Conservation (phyloP, 208 protist species). For the Crithidia fasciculata region DNA sequence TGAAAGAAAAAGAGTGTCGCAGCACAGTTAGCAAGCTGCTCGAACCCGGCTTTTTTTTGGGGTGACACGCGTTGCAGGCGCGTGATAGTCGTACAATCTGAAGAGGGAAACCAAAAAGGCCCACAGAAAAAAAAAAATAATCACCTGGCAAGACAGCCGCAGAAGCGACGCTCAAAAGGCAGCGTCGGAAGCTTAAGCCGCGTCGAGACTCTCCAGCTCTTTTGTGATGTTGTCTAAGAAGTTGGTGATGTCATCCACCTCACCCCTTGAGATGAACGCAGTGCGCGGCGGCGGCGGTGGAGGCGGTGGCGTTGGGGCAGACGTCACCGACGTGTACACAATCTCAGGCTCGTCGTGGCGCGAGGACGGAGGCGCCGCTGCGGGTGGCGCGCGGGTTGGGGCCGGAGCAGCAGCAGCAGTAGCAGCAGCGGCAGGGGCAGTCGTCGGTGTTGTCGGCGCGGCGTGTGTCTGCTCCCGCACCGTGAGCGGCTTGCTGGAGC, state of each 20-base stretch:
- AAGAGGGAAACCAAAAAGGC: background rate
- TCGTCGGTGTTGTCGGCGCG: background rate
- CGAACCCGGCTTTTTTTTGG: too few species aligned
- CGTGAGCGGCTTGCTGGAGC: conserved; percentile 38
- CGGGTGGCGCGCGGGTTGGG: background rate
- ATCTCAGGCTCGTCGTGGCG: conserved; percentile 3
- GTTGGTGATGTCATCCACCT: conserved; percentile 45
- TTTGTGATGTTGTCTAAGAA: conserved; percentile 82
- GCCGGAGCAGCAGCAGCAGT: background rate
- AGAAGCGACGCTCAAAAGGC: too few species aligned
- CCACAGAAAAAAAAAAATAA: background rate
- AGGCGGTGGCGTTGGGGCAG: background rate
- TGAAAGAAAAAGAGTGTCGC: too few species aligned
- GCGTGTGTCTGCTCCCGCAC: background rate
- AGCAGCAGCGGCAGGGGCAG: background rate
- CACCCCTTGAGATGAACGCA: background rate
- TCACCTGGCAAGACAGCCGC: background rate
- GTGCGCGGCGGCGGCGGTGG: background rate
- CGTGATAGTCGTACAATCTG: too few species aligned
- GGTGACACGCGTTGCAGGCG: too few species aligned
- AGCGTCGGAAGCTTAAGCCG: too few species aligned
- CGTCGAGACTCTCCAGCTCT: conserved; percentile 70
- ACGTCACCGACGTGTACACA: conserved; percentile 10
- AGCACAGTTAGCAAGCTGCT: too few species aligned
- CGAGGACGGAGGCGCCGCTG: background rate